Evolutionary conservation across 768 basidiomycete genomes (phyloP), one percentile per base, ranked within the genome.

Genomic region (Rhodosporidiobolus sp.): DNA sequence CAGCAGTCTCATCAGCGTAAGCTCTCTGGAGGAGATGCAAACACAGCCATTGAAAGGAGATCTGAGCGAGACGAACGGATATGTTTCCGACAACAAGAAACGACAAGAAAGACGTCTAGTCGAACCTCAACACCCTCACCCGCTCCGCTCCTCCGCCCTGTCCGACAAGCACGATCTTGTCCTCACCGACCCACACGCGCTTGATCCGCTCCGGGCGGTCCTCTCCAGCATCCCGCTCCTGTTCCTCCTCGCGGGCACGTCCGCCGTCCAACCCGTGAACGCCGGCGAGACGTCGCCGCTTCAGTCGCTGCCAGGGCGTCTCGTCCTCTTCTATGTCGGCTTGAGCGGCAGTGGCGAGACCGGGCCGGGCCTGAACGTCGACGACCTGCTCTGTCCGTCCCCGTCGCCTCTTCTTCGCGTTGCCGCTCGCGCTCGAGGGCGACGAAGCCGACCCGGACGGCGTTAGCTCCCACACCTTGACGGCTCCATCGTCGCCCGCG

Each of bases 391-490:
- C 58, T 35, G 22, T 46, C 19, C 22, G 20, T 16, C 26, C 26
- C 56, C 30, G 45, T 20, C 17, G 0, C 38, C 43, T 32, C 62
- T 14, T 43, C 24, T 20, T 56, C 48, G 7, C 30, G 38, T 16
- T 32, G 10, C 30, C 14, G 11, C 7, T 38, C 22, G 32, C 26
- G 30, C 54, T 48, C 46, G 38, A 19, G 28, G 22, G 45, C 43
- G 16, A 48, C 20, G n/a, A 28, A 22, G 20, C 5, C 19, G n/a
- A 11, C 7, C 26, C 3, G 26, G 7, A 22, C 22, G 65, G 64
- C 24, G 8, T 26, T 45, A 70, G 17, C 12, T 63, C 19, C 73
- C 73, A 75, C 4, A 75, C 73, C 63, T 68, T 70, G 48, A 75
- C 66, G 0, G 8, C 46, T 19, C 73, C 73, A 30, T 75, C 73